These are phyloP conservation scores for Paxillus rubicundulus DNA, from an alignment of 768 basidiomycete genomes.

Conservation along the genomic window DNA sequence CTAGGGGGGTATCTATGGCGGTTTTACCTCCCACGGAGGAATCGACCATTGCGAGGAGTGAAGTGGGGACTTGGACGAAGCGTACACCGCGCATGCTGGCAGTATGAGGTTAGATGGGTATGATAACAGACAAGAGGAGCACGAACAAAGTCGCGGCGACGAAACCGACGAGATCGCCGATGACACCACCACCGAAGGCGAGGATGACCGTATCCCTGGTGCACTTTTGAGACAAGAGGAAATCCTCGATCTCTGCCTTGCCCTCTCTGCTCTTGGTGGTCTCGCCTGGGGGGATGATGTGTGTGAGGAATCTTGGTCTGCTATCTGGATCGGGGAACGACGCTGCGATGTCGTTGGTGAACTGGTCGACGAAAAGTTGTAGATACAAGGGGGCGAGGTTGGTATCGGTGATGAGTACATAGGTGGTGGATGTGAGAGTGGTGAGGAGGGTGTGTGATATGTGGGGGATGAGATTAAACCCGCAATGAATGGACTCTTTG, in stretches of 20 bases:
- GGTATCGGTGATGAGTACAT: slow-evolving; percentile 93
- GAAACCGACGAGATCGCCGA: slow-evolving; percentile 95
- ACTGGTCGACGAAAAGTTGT: slow-evolving; percentile 61
- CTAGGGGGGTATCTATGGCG: slow-evolving; percentile 97
- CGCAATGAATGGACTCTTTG: slow-evolving; percentile 86
- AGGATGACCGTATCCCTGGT: slow-evolving; percentile 92
- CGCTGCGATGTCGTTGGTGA: slow-evolving; percentile 41
- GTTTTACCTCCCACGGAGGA: slow-evolving; percentile 98
- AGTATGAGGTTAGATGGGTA: slow-evolving; percentile 1
- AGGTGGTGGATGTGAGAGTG: slow-evolving; percentile 75
- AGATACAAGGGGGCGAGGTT: slow-evolving; percentile 85
- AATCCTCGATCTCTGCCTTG: slow-evolving; percentile 94
- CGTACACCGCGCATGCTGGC: slow-evolving; percentile 94
- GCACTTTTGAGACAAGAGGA: slow-evolving; percentile 80
- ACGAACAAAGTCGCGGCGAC: slow-evolving; percentile 95
- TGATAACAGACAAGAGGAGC: fast-evolving
- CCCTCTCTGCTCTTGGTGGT: slow-evolving; percentile 87
- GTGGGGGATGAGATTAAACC: slow-evolving; percentile 89
- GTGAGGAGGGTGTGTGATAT: slow-evolving; percentile 71
- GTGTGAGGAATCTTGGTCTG: slow-evolving; percentile 67
- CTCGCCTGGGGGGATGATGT: slow-evolving; percentile 88
- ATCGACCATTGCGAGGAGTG: slow-evolving; percentile 97
- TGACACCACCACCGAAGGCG: slow-evolving; percentile 94
- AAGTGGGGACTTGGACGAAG: slow-evolving; percentile 95
- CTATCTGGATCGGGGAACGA: slow-evolving; percentile 19